Conservation (phyloP, 1,284 basidiomycete species). For the Kwoniella shivajii region DNA sequence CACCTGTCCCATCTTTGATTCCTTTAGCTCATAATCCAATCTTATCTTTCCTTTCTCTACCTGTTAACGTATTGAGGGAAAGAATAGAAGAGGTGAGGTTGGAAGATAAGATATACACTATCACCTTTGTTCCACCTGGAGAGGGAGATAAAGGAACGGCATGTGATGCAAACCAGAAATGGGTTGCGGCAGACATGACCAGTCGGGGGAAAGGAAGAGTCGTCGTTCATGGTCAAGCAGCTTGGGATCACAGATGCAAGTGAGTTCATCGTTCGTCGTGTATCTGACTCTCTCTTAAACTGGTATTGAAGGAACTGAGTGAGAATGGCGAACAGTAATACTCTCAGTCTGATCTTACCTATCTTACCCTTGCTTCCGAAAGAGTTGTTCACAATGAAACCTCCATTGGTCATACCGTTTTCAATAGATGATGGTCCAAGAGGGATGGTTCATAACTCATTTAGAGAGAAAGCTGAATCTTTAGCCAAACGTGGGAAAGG, state of each 20-base stretch:
- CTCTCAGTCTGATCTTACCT: conserved; percentile 37
- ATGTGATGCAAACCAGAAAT: conserved; percentile 28
- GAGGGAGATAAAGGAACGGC: conserved; percentile 37
- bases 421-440: conserved; percentile 40
- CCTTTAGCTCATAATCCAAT: conserved; percentile 41
- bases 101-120: conserved; percentile 25
- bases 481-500: conserved; percentile 31
- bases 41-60: conserved; percentile 38
- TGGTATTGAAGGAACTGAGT: neutral
- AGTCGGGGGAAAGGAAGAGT: conserved; percentile 36
- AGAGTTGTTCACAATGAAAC: conserved; percentile 34
- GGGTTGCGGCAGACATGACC: conserved; percentile 21
- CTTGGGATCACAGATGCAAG: conserved; percentile 44
- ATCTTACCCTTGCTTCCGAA: conserved; percentile 37
- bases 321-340: conserved; percentile 31
- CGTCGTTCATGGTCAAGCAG: conserved; percentile 27
- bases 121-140: conserved; percentile 46
- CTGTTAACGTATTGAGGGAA: conserved; percentile 30
- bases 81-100: conserved; percentile 21
- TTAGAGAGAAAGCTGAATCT: conserved; percentile 32
- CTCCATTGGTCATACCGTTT: conserved; percentile 40
- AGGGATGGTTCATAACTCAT: conserved; percentile 31
- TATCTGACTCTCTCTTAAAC: neutral
- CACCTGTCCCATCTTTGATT: conserved; percentile 31
- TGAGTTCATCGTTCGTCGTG: conserved; percentile 17